phyloP scores from a whole-genome alignment of 169 alveolate species.

The Hammondia hammondi region DNA sequence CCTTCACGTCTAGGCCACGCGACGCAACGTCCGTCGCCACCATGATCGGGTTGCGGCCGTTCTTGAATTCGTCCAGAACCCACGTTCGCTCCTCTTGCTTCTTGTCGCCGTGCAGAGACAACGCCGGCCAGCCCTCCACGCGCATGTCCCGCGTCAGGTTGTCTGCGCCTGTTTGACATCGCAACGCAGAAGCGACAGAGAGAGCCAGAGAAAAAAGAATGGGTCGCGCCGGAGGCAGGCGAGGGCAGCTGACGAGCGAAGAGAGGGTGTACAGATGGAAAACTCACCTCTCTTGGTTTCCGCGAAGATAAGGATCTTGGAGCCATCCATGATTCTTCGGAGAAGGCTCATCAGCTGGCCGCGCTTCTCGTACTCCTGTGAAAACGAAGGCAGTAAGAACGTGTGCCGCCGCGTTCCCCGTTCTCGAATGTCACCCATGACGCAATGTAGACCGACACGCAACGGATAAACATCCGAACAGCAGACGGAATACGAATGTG shows the following conservation, averaged over 20 bases:
- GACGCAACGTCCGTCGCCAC: slow-evolving; percentile 99
- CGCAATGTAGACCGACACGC: no score
- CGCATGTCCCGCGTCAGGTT: slow-evolving; percentile 86
- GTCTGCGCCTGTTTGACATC: slow-evolving; percentile 77
- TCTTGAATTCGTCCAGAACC: slow-evolving; percentile 94
- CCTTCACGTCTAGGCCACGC: slow-evolving; percentile 98
- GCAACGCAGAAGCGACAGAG: background rate
- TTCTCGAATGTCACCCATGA: no score
- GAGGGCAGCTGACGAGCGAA: background rate
- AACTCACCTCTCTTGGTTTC: slow-evolving; percentile 88
- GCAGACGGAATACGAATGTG: no score
- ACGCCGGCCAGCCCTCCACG: slow-evolving; percentile 93
- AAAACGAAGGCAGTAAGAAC: background rate
- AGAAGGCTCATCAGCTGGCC: slow-evolving; percentile 75
- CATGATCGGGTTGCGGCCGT: slow-evolving; percentile 92
- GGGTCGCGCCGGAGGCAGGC: background rate
- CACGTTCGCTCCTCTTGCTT: slow-evolving; percentile 92
- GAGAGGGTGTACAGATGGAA: no score
- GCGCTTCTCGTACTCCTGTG: slow-evolving; percentile 82
- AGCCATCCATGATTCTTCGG: slow-evolving; percentile 83
- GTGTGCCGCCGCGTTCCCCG: no score
- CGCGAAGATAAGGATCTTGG: slow-evolving; percentile 87
- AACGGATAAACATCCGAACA: no score
- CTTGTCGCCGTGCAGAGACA: slow-evolving; percentile 98
- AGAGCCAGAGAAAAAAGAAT: background rate